Conservation (phyloP, 176 grass and related monocot species). For the Cenchrus americanus region DNA sequence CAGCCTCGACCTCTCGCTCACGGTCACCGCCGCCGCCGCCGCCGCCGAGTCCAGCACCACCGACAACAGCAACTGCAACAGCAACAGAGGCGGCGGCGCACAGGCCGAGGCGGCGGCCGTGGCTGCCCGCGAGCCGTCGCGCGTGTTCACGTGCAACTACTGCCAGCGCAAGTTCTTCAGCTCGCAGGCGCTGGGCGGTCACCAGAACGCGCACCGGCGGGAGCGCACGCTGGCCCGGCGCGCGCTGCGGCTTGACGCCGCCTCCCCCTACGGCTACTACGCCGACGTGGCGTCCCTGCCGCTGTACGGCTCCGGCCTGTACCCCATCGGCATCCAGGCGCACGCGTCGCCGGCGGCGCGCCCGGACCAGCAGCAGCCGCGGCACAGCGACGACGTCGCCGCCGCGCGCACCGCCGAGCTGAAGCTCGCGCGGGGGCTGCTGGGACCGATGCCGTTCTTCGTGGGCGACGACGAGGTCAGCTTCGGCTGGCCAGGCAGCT, state of each 20-base stretch:
- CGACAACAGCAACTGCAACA: constrained; percentile 40
- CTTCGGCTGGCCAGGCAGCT: constrained; percentile 72
- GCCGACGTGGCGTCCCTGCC: constrained; percentile 72
- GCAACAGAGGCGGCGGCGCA: not conserved
- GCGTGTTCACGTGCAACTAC: constrained; percentile 80
- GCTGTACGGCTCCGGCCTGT: constrained; percentile 57
- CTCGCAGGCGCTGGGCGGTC: constrained; percentile 77
- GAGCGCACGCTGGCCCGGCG: constrained; percentile 71
- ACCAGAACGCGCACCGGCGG: constrained; percentile 76
- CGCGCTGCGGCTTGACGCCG: constrained; percentile 52
- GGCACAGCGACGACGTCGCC: too few relatives aligned
- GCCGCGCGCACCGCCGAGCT: not conserved
- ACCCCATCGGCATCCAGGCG: constrained; percentile 68
- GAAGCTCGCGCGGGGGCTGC: constrained; percentile 45
- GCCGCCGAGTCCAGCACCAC: constrained; percentile 59
- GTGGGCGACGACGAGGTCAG: constrained; percentile 51
- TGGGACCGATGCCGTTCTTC: constrained; percentile 60
- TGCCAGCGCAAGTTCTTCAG: constrained; percentile 90
- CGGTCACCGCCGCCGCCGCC: constrained; percentile 28
- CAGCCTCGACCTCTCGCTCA: constrained; percentile 56
- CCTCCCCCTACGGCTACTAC: constrained; percentile 56
- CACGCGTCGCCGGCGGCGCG: constrained; percentile 58
- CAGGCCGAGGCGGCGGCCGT: not conserved
- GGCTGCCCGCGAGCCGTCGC: constrained; percentile 41
- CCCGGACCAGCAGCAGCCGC: not conserved